Conservation (phyloP, 148 eudicot species). For the Oxyria digyna region DNA sequence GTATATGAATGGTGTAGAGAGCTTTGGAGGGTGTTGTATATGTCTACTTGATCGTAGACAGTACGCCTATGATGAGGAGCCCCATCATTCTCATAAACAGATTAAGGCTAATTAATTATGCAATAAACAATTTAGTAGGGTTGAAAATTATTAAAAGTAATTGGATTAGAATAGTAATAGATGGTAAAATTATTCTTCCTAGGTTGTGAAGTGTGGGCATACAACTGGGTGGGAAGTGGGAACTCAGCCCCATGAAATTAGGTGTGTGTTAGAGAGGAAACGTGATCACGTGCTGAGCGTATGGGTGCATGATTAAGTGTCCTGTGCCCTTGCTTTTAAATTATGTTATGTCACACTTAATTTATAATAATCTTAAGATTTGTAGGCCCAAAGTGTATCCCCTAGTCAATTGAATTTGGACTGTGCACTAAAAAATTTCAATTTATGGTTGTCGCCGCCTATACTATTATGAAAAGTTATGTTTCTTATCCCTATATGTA, state of each 20-base stretch:
- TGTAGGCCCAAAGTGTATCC: background rate
- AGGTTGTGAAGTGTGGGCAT: constrained; percentile 14
- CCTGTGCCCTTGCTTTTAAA: background rate
- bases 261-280: constrained; percentile 9
- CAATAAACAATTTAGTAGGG: background rate
- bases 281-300: constrained; percentile 25
- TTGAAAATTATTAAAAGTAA: background rate
- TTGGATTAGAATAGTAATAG: background rate
- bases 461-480: no score
- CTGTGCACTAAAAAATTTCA: background rate
- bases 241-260: background rate
- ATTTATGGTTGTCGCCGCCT: background rate
- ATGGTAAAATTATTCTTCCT: constrained; percentile 20
- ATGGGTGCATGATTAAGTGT: constrained; percentile 17
- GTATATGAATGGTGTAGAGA: no score
- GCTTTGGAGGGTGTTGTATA: background rate
- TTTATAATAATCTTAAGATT: background rate
- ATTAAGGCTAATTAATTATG: background rate
- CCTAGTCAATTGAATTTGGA: constrained; percentile 9
- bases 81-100: no score
- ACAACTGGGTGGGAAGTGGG: constrained; percentile 19
- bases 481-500: no score
- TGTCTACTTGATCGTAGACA: constrained; percentile 9
- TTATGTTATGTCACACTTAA: background rate
- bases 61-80: constrained; percentile 2